Evolutionary conservation across 768 basidiomycete species (phyloP).

Genomic region (Collybia mongolica): DNA sequence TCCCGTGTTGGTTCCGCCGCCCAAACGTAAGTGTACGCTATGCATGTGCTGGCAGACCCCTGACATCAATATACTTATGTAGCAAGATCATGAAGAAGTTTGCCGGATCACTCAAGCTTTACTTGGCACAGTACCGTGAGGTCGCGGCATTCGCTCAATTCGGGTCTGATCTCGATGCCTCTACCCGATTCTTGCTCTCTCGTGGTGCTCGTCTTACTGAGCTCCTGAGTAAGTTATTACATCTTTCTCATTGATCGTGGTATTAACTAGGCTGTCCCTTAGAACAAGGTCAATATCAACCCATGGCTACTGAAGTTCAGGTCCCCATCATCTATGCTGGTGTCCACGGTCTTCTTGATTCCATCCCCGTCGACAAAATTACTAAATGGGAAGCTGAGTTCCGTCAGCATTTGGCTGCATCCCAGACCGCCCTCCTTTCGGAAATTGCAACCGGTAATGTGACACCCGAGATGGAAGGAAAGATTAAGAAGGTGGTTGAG

Average conservation of each 20-base stretch:
- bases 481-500: slow-evolving; percentile 95
- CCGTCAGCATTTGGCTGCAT: slow-evolving; percentile 79
- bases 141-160: slow-evolving; percentile 99
- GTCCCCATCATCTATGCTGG: slow-evolving; percentile 99
- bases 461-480: slow-evolving; percentile 85
- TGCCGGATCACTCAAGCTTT: slow-evolving; percentile 98
- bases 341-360: slow-evolving; percentile 98
- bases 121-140: slow-evolving; percentile 99
- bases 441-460: slow-evolving; percentile 85
- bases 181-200: slow-evolving; percentile 95
- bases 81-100: slow-evolving; percentile 99
- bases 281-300: slow-evolving; percentile 99
- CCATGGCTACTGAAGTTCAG: slow-evolving; percentile 92
- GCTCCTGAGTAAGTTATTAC: slow-evolving; percentile 68
- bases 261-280: slow-evolving; percentile 20
- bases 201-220: slow-evolving; percentile 99
- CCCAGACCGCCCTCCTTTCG: slow-evolving; percentile 73
- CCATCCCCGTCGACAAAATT: slow-evolving; percentile 94
- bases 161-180: slow-evolving; percentile 99
- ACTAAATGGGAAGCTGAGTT: slow-evolving; percentile 91
- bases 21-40: slow-evolving; percentile 76
- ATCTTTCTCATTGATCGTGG: not conserved
- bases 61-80: slow-evolving; percentile 2
- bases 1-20: slow-evolving; percentile 99
- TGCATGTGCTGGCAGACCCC: not conserved